Evolutionary conservation across 2,329 filamentous ascomycete genomes (phyloP).

Genomic region (Arthrobotrys iridis): DNA sequence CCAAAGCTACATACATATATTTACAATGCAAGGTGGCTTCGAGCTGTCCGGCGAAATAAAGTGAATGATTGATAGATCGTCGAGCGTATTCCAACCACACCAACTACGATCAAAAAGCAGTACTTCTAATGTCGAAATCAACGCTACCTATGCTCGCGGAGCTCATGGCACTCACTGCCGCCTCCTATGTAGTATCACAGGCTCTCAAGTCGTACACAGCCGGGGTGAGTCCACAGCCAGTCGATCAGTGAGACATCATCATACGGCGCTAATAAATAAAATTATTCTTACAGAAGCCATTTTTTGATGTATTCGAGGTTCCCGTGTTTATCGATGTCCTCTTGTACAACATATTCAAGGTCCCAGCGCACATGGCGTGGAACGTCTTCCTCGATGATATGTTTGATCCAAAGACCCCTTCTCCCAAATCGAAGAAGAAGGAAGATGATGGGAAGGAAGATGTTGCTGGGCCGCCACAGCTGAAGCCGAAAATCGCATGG

Average conservation of each 20-base stretch:
- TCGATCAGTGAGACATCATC: neutral
- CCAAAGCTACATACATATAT: too few species aligned
- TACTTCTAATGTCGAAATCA: constrained; percentile 17
- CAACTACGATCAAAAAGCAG: neutral
- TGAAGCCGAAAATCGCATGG: constrained; percentile 20
- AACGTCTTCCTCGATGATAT: constrained; percentile 44
- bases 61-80: neutral
- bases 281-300: constrained; percentile 31
- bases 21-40: constrained; percentile 15
- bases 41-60: neutral
- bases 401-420: constrained; percentile 34
- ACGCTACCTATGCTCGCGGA: constrained; percentile 44
- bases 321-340: constrained; percentile 43
- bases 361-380: constrained; percentile 45
- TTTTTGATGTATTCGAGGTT: constrained; percentile 42
- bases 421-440: constrained; percentile 3
- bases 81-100: neutral
- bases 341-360: constrained; percentile 42
- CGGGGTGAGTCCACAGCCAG: constrained; percentile 15
- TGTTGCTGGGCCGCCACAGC: neutral
- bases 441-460: constrained; percentile 6
- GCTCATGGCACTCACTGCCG: constrained; percentile 41
- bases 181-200: constrained; percentile 48
- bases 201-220: constrained; percentile 39
- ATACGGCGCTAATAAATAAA: neutral